phyloP scores from a whole-genome alignment of 2,329 filamentous ascomycete genomes.

The Elsinoe ampelina region DNA sequence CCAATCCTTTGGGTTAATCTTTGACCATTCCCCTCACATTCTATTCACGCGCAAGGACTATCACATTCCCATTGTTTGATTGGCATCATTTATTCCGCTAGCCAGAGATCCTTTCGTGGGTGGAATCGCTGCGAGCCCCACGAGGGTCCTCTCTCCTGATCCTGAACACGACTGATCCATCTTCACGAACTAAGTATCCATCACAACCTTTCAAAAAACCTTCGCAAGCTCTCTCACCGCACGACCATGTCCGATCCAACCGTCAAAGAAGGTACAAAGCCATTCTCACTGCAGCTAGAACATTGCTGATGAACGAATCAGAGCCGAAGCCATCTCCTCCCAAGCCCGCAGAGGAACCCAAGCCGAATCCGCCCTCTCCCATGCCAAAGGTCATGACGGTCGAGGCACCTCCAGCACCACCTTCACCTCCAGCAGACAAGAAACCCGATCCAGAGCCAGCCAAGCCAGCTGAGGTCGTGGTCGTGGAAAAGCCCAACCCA shows the following conservation, averaged over 20 bases:
- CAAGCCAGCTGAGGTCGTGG: not conserved
- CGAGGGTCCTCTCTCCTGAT: too few relatives aligned
- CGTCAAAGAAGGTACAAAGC: not conserved
- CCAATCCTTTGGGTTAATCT: not conserved
- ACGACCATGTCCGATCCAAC: not conserved
- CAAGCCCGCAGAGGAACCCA: not conserved
- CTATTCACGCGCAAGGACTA: not conserved
- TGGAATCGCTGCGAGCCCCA: too few relatives aligned
- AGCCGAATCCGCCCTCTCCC: not conserved
- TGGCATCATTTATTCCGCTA: too few relatives aligned
- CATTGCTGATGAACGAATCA: not conserved
- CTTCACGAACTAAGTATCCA: too few relatives aligned
- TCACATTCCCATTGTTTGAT: not conserved
- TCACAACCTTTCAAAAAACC: too few relatives aligned
- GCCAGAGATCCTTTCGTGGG: too few relatives aligned
- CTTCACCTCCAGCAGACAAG: constrained; percentile 1
- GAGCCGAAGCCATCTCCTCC: not conserved
- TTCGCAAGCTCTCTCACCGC: too few relatives aligned
- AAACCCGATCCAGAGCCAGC: not conserved
- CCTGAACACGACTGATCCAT: too few relatives aligned
- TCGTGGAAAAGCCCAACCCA: not conserved
- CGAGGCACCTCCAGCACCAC: not conserved
- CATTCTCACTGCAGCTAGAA: not conserved
- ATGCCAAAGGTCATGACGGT: constrained; percentile 7
- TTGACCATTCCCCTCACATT: too few relatives aligned